Evolutionary conservation across 192 early-diverging fungal species (phyloP).

Genomic region (Umbelopsis ramanniana): DNA sequence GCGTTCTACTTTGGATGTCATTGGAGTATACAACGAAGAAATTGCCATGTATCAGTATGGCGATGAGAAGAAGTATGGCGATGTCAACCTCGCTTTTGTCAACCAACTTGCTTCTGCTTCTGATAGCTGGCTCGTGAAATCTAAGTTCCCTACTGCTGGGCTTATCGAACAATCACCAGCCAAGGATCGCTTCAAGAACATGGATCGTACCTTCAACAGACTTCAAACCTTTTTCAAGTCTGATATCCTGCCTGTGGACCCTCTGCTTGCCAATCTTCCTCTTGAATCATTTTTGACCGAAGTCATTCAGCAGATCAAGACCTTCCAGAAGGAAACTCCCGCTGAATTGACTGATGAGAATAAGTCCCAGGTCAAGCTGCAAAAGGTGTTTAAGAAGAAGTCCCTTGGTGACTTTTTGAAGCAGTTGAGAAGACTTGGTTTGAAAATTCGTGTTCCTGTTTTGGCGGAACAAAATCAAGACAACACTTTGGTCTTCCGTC

Average conservation of each 20-base stretch:
- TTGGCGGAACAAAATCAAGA: conserved; percentile 38
- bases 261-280: conserved; percentile 25
- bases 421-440: conserved; percentile 68
- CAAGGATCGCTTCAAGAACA: conserved; percentile 51
- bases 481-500: conserved; percentile 31
- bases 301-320: conserved; percentile 57
- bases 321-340: conserved; percentile 62
- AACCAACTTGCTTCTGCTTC: conserved; percentile 35
- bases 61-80: conserved; percentile 37
- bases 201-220: conserved; percentile 46
- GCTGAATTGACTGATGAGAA: conserved; percentile 59
- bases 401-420: conserved; percentile 80
- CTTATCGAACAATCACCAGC: neutral
- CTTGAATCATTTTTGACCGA: conserved; percentile 57
- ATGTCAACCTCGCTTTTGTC: conserved; percentile 41
- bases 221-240: conserved; percentile 43
- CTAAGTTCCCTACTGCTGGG: conserved; percentile 4
- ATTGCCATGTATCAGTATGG: conserved; percentile 43
- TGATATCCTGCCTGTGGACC: conserved; percentile 40
- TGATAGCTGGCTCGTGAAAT: conserved; percentile 47
- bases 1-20: conserved; percentile 74
- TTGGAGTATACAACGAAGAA: conserved; percentile 55
- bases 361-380: conserved; percentile 60
- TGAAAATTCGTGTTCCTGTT: conserved; percentile 41
- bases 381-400: conserved; percentile 75